Conservation (phyloP, 2,329 filamentous ascomycete genomes). For the Sarocladium brachiariae region DNA sequence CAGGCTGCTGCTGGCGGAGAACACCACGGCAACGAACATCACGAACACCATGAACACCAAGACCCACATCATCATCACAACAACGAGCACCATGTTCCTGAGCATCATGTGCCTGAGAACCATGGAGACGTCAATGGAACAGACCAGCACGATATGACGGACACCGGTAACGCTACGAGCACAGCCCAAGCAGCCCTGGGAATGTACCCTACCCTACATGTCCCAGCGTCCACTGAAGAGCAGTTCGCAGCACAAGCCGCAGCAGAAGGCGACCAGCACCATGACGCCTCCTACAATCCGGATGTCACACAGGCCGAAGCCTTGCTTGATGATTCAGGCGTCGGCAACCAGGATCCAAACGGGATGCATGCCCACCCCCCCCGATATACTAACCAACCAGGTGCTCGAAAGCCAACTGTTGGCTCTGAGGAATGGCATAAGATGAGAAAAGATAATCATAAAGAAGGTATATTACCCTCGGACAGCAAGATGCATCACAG, state of each 20-base stretch:
- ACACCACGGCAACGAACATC: conserved; percentile 31
- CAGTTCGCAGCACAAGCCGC: conserved; percentile 49
- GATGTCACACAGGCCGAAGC: conserved; percentile 26
- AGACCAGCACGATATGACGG: conserved; percentile 40
- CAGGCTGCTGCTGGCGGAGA: conserved; percentile 40
- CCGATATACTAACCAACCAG: conserved; percentile 28
- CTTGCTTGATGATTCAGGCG: conserved; percentile 22
- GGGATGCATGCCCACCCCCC: conserved; percentile 26
- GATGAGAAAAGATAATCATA: conserved; percentile 94
- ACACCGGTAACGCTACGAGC: conserved; percentile 48
- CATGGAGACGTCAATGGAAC: conserved; percentile 11
- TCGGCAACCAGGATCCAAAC: conserved; percentile 31
- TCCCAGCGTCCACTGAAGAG: conserved; percentile 51
- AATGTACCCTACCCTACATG: conserved; percentile 54
- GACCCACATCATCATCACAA: conserved; percentile 7
- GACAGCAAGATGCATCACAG: neutral
- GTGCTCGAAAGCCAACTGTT: conserved; percentile 70
- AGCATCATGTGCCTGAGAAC: conserved; percentile 8
- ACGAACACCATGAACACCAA: conserved; percentile 11
- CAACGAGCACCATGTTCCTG: conserved; percentile 3
- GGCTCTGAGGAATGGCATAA: conserved; percentile 98
- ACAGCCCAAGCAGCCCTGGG: conserved; percentile 53
- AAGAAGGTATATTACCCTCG: conserved; percentile 67
- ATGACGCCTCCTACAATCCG: conserved; percentile 26
- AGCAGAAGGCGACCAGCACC: conserved; percentile 24